These are phyloP conservation scores for Elsinoe perseae DNA, from an alignment of 2,329 filamentous ascomycete genomes.

Conservation along the genomic window DNA sequence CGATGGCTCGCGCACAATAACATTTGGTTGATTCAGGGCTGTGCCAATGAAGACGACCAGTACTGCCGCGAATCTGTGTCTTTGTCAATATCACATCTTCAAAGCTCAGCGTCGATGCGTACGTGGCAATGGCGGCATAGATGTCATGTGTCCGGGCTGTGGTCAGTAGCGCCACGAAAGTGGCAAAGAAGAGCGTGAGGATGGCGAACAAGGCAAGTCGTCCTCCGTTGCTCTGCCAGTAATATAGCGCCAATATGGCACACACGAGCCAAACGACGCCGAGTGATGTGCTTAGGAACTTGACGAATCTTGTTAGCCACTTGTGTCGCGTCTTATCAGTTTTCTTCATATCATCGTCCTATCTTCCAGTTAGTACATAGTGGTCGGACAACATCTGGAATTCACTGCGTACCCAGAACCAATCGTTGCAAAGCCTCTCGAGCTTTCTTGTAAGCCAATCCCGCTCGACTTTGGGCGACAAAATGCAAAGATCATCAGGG, in stretches of 20 bases:
- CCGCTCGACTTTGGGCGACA: conserved; percentile 11
- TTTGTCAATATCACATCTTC: too few species aligned
- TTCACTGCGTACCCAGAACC: not conserved
- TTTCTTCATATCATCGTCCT: not conserved
- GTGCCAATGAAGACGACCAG: conserved; percentile 56
- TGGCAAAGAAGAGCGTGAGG: conserved; percentile 5
- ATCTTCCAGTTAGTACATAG: not conserved
- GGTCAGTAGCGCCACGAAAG: not conserved
- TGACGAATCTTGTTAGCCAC: not conserved
- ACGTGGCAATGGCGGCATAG: not conserved
- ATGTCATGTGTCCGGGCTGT: conserved; percentile 10
- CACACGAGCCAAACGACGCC: conserved; percentile 6
- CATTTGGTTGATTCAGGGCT: not conserved
- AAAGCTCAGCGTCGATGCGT: not conserved
- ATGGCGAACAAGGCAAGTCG: conserved; percentile 9
- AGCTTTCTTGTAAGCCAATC: not conserved
- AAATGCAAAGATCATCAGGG: conserved; percentile 4
- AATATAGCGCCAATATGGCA: conserved; percentile 9
- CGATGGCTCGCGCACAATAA: too few species aligned
- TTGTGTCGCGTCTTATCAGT: not conserved
- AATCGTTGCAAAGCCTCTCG: not conserved
- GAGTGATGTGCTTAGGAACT: not conserved
- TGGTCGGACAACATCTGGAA: not conserved
- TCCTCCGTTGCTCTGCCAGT: not conserved
- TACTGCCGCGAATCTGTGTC: conserved; percentile 21